Conservation (phyloP, 495 filamentous ascomycete genomes). For the Podospora didyma region DNA sequence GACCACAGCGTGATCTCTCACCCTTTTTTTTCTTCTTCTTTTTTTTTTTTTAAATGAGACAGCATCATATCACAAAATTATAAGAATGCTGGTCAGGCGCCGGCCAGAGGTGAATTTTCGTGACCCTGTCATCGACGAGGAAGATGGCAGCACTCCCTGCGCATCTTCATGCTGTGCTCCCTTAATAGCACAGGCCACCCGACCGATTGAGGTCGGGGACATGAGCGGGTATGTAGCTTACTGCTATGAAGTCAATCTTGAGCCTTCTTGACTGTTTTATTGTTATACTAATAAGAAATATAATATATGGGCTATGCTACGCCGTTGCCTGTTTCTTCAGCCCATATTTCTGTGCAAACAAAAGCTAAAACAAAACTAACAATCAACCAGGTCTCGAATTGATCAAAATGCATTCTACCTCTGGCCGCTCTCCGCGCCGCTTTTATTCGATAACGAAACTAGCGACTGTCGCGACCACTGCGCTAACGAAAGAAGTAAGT, state of each 20-base stretch:
- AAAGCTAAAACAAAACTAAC: not conserved
- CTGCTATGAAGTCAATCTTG: no score
- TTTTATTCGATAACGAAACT: slow-evolving; percentile 83
- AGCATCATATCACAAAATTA: no score
- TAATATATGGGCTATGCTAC: no score
- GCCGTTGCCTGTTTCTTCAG: no score
- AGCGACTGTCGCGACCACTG: slow-evolving; percentile 87
- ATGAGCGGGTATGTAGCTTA: not conserved
- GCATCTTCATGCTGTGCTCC: not conserved
- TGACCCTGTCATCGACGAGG: not conserved
- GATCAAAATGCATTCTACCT: slow-evolving; percentile 50
- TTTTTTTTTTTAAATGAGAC: no score
- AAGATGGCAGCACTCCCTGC: not conserved
- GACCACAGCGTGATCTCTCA: no score
- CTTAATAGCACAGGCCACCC: not conserved
- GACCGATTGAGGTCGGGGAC: not conserved
- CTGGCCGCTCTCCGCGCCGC: slow-evolving; percentile 66
- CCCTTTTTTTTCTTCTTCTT: no score
- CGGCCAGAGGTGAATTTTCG: no score
- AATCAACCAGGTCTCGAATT: not conserved
- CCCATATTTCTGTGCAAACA: not conserved
- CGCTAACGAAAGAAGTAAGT: slow-evolving; percentile 71
- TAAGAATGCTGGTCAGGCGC: no score
- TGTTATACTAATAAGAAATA: no score
- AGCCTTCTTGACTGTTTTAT: no score